These are phyloP conservation scores for Chaetothyriales sp. DNA, from an alignment of 2,329 filamentous ascomycete genomes.

Conservation along the genomic window DNA sequence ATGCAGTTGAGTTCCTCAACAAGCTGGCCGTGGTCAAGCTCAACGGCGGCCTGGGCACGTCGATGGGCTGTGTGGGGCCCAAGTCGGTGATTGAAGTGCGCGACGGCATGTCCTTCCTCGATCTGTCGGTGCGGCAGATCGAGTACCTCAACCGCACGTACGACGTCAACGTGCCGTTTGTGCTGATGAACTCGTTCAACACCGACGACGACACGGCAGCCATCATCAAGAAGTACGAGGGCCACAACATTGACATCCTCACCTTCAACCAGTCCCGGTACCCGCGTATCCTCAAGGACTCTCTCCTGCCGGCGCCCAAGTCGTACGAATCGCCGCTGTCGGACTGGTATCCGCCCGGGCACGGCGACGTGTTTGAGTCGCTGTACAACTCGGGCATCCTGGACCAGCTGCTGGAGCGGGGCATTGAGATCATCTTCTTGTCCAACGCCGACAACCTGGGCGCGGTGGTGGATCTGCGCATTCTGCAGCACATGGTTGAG, in stretches of 20 bases:
- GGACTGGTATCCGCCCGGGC: conserved; percentile 97
- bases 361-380: conserved; percentile 99
- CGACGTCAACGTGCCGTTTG: conserved; percentile 90
- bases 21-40: conserved; percentile 98
- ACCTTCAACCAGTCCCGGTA: conserved; percentile 99
- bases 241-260: conserved; percentile 97
- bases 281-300: conserved; percentile 96
- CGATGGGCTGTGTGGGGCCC: conserved; percentile 97
- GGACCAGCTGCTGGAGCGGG: conserved; percentile 86
- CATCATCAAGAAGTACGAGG: conserved; percentile 99
- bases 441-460: conserved; percentile 99
- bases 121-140: conserved; percentile 95
- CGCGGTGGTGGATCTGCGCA: conserved; percentile 92
- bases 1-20: conserved; percentile 86
- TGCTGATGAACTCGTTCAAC: conserved; percentile 99
- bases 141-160: conserved; percentile 99
- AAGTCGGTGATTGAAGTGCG: conserved; percentile 99
- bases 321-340: conserved; percentile 71
- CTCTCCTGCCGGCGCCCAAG: conserved; percentile 89
- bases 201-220: conserved; percentile 94
- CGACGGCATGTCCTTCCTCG: conserved; percentile 99
- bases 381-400: conserved; percentile 98
- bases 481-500: conserved; percentile 98
- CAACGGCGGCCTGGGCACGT: conserved; percentile 97
- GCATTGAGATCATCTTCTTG: conserved; percentile 95